Percentiles rank a stretch among this genome's conserved stretches.
Conservation (phyloP, 208 protist genomes). For the Leishmania guyanensis region DNA sequence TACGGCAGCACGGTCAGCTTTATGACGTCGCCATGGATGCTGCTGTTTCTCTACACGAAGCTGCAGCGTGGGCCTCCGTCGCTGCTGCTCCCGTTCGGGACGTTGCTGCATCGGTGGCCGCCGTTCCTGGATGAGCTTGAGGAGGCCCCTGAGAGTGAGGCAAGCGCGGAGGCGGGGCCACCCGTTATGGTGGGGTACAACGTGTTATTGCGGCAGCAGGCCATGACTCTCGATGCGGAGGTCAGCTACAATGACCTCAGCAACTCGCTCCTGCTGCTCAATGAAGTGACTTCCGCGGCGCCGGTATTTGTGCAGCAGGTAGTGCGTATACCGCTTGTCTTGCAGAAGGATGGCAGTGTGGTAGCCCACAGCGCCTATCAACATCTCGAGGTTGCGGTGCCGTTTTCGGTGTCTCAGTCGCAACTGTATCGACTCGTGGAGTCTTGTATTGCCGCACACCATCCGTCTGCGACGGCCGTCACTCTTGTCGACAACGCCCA, state of each 20-base stretch:
- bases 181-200: constrained; percentile 36
- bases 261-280: constrained; percentile 69
- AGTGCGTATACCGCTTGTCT: constrained; percentile 42
- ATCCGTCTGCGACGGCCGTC: constrained; percentile 2
- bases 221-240: constrained; percentile 77
- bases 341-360: constrained; percentile 34
- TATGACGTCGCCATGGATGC: constrained; percentile 84
- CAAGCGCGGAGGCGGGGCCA: background rate
- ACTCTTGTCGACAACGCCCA: constrained; percentile 18
- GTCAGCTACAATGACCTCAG: constrained; percentile 63
- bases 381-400: constrained; percentile 42
- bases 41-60: constrained; percentile 69
- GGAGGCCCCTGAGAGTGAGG: constrained; percentile 20
- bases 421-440: constrained; percentile 38
- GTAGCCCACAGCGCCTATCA: constrained; percentile 22
- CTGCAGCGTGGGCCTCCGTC: constrained; percentile 57
- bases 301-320: constrained; percentile 79
- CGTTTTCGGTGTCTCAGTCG: constrained; percentile 40
- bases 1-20: constrained; percentile 82
- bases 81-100: constrained; percentile 73
- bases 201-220: constrained; percentile 59
- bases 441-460: constrained; percentile 17
- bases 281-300: constrained; percentile 69
- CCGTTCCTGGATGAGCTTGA: constrained; percentile 41
- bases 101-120: constrained; percentile 61